phyloP scores from a whole-genome alignment of 2,329 filamentous ascomycete species.

The Cordyceps tenuipes region DNA sequence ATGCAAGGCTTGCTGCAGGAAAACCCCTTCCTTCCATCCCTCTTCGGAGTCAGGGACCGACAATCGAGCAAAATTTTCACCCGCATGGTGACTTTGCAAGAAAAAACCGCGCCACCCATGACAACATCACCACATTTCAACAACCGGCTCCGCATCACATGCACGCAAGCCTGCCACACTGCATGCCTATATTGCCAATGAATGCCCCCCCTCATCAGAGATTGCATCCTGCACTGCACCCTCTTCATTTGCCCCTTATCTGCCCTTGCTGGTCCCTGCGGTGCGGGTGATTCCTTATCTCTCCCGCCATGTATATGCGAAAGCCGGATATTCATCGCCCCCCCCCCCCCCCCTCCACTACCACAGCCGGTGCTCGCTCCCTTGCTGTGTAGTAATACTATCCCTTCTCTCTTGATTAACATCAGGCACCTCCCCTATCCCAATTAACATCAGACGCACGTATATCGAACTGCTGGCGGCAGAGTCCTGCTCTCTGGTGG shows the following conservation, averaged over 20 bases:
- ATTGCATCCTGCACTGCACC: not conserved
- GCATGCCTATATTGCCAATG: not conserved
- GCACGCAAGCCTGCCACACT: not conserved
- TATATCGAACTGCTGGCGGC: not conserved
- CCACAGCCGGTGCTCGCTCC: too few relatives aligned
- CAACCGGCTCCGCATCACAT: not conserved
- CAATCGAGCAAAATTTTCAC: too few relatives aligned
- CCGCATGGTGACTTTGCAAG: not conserved
- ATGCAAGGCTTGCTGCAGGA: too few relatives aligned
- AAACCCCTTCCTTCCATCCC: too few relatives aligned
- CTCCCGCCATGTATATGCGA: not conserved
- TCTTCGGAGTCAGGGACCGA: too few relatives aligned
- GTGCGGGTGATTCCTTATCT: not conserved
- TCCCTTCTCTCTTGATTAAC: too few relatives aligned
- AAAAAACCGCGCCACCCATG: not conserved
- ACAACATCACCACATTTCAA: not conserved
- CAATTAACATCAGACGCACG: too few relatives aligned
- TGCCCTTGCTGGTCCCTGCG: not conserved
- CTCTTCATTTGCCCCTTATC: not conserved
- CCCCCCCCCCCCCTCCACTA: not conserved
- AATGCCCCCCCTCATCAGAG: not conserved
- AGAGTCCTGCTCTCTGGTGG: not conserved
- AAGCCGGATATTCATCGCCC: not conserved
- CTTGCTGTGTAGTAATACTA: too few relatives aligned
- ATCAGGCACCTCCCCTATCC: too few relatives aligned